These are phyloP conservation scores for Dioscorea cayenensis DNA, from an alignment of 116 monocot species.

Conservation along the genomic window DNA sequence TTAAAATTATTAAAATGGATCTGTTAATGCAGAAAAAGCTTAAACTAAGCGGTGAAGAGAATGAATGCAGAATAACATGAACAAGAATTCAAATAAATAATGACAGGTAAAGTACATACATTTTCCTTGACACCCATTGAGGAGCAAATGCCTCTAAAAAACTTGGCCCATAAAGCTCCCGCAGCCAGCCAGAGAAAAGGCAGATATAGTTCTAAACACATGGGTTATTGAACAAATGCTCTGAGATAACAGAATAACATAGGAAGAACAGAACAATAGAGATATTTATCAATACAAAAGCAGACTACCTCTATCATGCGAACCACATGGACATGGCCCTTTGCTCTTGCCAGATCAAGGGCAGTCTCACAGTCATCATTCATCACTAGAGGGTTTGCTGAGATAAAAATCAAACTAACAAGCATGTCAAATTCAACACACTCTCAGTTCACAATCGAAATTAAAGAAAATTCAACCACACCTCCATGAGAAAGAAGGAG, in stretches of 20 bases:
- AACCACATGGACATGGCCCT: conserved; percentile 75
- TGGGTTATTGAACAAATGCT: neutral
- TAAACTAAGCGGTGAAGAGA: neutral
- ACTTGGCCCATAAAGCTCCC: conserved; percentile 72
- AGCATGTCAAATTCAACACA: neutral
- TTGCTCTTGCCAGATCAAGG: conserved; percentile 86
- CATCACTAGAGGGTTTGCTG: conserved; percentile 70
- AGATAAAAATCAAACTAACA: conserved; percentile 8
- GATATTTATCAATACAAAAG: neutral
- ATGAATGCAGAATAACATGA: neutral
- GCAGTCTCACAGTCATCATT: conserved; percentile 91
- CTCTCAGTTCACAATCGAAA: neutral
- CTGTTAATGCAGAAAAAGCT: neutral
- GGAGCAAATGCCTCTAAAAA: conserved; percentile 71
- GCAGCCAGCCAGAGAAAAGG: conserved; percentile 79
- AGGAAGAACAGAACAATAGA: neutral
- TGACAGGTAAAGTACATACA: conserved; percentile 26
- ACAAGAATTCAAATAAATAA: conserved; percentile 1
- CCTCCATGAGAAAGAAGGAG: conserved; percentile 84
- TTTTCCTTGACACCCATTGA: conserved; percentile 74
- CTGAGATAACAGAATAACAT: neutral
- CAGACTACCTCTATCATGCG: conserved; percentile 70
- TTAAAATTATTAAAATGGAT: neutral
- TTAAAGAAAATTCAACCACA: conserved; percentile 6
- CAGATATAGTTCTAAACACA: conserved; percentile 52